Base-by-base conservation (phyloP, 768 basidiomycete species). In the Hortiboletus flavorubellus region DNA sequence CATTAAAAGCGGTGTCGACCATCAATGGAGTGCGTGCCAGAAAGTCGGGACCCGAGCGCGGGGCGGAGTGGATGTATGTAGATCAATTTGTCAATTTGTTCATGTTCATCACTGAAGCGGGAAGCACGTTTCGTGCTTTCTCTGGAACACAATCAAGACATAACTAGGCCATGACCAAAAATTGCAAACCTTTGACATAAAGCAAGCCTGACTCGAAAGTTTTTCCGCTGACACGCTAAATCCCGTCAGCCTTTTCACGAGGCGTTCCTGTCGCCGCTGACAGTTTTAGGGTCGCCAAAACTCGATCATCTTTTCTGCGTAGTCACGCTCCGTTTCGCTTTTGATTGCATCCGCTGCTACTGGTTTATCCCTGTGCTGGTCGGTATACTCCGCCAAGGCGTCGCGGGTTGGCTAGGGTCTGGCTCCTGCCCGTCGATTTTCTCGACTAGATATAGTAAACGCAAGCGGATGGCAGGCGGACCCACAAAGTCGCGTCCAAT, bases 271-370 rank as follows among this genome's bases (percentile, higher is more conserved):
- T 61, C 39, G 45, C 47, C 41, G 12, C 12, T 70, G 68, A 70
- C 68, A 70, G 70, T 62, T 69, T 72, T 72, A 59, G 68, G 68
- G 68, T 64, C 56, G 46, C 50, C 30, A 44, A 43, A 49, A 52
- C n/a, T 21, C 54, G 48, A 46, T 15, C 30, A 51, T 41, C 46
- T 16, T 56, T 35, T 49, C 16, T 47, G 41, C 44, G 38, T 18
- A 15, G 34, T 30, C 55, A 63, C 42, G 49, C 50, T 59, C 58
- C 55, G 42, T 39, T 41, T 48, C 50, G 18, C 38, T 47, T 33
- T 33, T 12, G 38, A 46, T 37, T 37, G 48, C 4, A 18, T 31
- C 30, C 31, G 38, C 35, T 31, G 40, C 47, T 35, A 44, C 34
- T 46, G 34, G 30, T 18, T 33, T 49, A 46, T 65, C 37, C 16